These are phyloP conservation scores for Thraustochytrium sp. DNA, from an alignment of 352 stramenopile genomes.

Conservation along the genomic window DNA sequence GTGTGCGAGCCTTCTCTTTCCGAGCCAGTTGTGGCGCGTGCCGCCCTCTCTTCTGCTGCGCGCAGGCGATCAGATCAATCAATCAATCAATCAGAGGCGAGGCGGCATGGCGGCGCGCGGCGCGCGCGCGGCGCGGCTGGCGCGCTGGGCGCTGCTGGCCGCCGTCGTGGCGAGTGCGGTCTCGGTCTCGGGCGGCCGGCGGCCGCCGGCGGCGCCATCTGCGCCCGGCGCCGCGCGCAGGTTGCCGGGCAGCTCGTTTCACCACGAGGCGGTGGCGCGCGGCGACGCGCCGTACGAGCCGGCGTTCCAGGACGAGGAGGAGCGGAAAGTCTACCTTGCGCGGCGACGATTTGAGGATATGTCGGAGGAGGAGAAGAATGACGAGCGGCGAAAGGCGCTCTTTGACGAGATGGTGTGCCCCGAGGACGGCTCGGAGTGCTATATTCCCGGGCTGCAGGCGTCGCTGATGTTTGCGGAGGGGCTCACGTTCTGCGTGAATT, in stretches of 20 bases:
- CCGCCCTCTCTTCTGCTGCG: not conserved
- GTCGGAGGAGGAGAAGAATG: conserved; percentile 10
- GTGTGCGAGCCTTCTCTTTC: too few relatives aligned
- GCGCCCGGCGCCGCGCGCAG: not conserved
- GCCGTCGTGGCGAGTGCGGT: too few relatives aligned
- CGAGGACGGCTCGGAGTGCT: not conserved
- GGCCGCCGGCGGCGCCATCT: not conserved
- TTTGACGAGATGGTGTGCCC: not conserved
- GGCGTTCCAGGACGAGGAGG: not conserved
- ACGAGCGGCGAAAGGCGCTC: not conserved
- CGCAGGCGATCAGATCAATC: too few relatives aligned
- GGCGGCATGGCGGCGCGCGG: too few relatives aligned
- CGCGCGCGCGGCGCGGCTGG: too few relatives aligned
- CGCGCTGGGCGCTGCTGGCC: too few relatives aligned
- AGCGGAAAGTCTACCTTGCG: not conserved
- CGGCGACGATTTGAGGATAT: not conserved
- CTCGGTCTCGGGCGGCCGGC: not conserved
- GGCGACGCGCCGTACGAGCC: not conserved
- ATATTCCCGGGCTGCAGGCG: conserved; percentile 7
- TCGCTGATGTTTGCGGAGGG: conserved; percentile 30
- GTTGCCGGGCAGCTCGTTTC: conserved; percentile 10
- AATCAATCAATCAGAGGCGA: too few relatives aligned
- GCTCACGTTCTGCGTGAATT: conserved; percentile 37
- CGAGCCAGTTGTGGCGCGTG: too few relatives aligned
- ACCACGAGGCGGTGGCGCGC: not conserved